Evolutionary conservation across 306 rosid species (phyloP), one percentile per base, ranked within the genome.

Genomic region (Quercus cerris): DNA sequence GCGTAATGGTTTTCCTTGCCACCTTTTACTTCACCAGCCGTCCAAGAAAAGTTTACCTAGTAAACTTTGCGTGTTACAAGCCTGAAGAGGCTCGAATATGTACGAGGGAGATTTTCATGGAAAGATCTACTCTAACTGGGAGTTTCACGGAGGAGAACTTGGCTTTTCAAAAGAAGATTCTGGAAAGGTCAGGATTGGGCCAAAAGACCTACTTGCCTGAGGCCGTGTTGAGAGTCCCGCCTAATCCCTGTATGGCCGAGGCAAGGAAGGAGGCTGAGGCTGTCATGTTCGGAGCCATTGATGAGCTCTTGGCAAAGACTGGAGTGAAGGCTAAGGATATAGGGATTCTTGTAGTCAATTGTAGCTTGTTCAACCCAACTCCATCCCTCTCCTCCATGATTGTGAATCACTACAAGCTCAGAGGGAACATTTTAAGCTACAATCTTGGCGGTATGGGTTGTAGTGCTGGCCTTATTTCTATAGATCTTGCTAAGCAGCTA

Each of bases 371-470:
- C 75, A 94, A 91, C 76, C 99, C 97, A 0, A 94, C 99, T 1
- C 99, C 99, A 0, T 94, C 99, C 33, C 81, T 93, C 30, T 91
- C 97, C 5, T 90, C 97, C 19, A 94, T 91, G 99, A 88, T 94
- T 74, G 97, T 94, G 1, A 94, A 94, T 63, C 99, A 91, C 56
- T 93, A 91, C 82, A 90, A 91, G 70, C 77, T 94, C 6, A 84
- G 99, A 75, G 97, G 95, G 20, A 93, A 93, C 28, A 75, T 94
- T 62, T 58, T 78, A 14, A 93, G 97, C 79, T 90, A 87, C 64
- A 94, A 94, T 80, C 97, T 94, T 61, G 94, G 97, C 28, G 99
- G 99, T 2, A 94, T 94, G 99, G 99, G 99, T n/a, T 94, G 99
- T 77, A 94, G 99, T 80, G 99, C 99, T 62, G 99, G 99, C 0